Percentiles rank a stretch among this genome's conserved stretches.
Conservation (phyloP, 495 filamentous ascomycete genomes). For the Platismatia glauca region DNA sequence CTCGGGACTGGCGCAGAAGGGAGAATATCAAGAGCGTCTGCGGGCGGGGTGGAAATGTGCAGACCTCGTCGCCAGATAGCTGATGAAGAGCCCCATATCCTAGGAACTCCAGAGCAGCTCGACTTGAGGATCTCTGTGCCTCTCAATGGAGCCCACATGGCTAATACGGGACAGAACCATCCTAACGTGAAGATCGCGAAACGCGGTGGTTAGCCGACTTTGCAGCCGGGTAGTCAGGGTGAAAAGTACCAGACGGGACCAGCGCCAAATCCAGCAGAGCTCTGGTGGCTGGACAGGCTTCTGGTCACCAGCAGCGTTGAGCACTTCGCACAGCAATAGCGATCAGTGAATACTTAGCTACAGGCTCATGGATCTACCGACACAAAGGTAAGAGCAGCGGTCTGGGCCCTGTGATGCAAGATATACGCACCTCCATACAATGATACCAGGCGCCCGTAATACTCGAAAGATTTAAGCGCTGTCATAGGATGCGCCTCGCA, state of each 20-base stretch:
- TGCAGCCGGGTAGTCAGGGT: slow-evolving; percentile 3
- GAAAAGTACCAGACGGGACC: not conserved
- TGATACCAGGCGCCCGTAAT: slow-evolving; percentile 1
- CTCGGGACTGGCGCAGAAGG: not conserved
- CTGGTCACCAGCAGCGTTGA: not conserved
- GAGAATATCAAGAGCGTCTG: slow-evolving; percentile 8
- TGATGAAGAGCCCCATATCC: not conserved
- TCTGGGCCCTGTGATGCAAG: not conserved
- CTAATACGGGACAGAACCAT: not conserved
- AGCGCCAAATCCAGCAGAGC: no score
- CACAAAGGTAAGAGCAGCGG: not conserved
- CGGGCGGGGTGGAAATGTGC: slow-evolving; percentile 6
- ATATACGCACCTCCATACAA: not conserved
- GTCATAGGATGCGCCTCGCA: not conserved
- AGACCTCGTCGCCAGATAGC: slow-evolving; percentile 14
- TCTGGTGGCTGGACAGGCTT: no score
- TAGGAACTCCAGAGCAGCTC: not conserved
- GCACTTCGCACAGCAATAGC: not conserved
- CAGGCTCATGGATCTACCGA: not conserved
- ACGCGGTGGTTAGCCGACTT: not conserved
- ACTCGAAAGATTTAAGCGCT: not conserved
- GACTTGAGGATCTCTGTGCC: not conserved
- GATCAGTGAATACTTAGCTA: not conserved
- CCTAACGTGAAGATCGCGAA: not conserved
- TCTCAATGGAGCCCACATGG: slow-evolving; percentile 9